phyloP scores from a whole-genome alignment of 192 early-diverging fungal species.

The Coemansia sp. region DNA sequence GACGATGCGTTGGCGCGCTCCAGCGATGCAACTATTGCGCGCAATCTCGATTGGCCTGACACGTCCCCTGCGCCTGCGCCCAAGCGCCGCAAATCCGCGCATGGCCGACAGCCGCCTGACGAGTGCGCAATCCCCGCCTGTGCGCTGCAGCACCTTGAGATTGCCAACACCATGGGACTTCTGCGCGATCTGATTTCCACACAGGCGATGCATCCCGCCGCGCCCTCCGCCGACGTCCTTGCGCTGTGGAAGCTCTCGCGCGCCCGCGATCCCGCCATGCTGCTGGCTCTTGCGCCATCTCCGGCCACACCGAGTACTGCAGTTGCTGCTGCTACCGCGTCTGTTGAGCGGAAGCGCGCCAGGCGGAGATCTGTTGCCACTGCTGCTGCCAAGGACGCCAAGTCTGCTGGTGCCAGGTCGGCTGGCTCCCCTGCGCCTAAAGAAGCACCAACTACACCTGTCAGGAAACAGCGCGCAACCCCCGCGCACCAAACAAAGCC shows the following conservation, averaged over 20 bases:
- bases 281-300: not conserved
- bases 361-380: slow-evolving; percentile 5
- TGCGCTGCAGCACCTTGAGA: slow-evolving; percentile 41
- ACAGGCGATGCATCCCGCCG: slow-evolving; percentile 11
- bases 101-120: slow-evolving; percentile 39
- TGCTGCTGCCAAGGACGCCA: not conserved
- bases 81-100: slow-evolving; percentile 42
- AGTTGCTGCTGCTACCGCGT: not conserved
- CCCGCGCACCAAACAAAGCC: not conserved
- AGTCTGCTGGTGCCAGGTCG: not conserved
- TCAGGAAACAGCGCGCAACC: not conserved
- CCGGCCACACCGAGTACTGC: not conserved
- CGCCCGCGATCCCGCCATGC: slow-evolving; percentile 8
- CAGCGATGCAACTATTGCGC: slow-evolving; percentile 35
- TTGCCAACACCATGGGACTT: slow-evolving; percentile 30
- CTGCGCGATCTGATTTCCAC: slow-evolving; percentile 27
- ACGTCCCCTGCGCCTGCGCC: slow-evolving; percentile 9
- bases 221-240: slow-evolving; percentile 9
- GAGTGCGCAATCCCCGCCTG: slow-evolving; percentile 37
- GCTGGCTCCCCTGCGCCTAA: not conserved
- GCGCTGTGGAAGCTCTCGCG: slow-evolving; percentile 16
- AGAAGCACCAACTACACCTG: not conserved
- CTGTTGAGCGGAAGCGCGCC: slow-evolving; percentile 15
- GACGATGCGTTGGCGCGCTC: slow-evolving; percentile 36
- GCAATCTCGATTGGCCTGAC: slow-evolving; percentile 48